Evolutionary conservation across 2,329 filamentous ascomycete species (phyloP).

Genomic region (Fusarium agapanthi): DNA sequence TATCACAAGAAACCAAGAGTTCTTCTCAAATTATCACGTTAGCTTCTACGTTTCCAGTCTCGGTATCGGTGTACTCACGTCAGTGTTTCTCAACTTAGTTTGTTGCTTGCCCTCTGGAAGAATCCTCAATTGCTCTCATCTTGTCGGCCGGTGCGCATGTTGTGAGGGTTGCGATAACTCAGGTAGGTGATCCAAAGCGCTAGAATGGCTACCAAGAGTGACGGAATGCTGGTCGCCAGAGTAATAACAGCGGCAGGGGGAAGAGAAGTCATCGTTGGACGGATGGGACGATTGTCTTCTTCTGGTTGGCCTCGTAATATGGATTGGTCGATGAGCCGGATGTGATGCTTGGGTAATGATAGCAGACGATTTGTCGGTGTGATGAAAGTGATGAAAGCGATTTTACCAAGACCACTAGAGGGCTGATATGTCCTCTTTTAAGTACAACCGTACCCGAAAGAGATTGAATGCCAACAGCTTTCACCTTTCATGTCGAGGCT

Average conservation of each 20-base stretch:
- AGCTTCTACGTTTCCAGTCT: background rate
- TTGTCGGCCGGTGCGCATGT: background rate
- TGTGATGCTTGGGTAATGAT: background rate
- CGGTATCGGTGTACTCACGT: background rate
- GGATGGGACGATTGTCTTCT: background rate
- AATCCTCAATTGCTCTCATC: background rate
- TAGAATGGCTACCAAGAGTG: background rate
- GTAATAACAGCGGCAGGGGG: background rate
- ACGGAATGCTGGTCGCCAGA: background rate
- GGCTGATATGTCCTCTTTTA: background rate
- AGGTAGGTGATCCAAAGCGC: background rate
- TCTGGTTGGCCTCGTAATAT: background rate
- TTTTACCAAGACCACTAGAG: accelerated
- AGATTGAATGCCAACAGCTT: background rate
- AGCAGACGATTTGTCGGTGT: accelerated
- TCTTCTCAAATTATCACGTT: background rate
- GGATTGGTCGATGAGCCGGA: accelerated
- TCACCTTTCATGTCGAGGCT: accelerated
- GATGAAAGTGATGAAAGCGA: background rate
- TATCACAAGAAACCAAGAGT: background rate
- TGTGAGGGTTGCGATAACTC: background rate
- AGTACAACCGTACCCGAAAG: background rate
- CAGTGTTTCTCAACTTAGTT: background rate
- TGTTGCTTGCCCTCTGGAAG: accelerated
- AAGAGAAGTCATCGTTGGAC: background rate